Evolutionary conservation across 768 basidiomycete genomes (phyloP), one percentile per base, ranked within the genome.

Genomic region (Lentinus brumalis): DNA sequence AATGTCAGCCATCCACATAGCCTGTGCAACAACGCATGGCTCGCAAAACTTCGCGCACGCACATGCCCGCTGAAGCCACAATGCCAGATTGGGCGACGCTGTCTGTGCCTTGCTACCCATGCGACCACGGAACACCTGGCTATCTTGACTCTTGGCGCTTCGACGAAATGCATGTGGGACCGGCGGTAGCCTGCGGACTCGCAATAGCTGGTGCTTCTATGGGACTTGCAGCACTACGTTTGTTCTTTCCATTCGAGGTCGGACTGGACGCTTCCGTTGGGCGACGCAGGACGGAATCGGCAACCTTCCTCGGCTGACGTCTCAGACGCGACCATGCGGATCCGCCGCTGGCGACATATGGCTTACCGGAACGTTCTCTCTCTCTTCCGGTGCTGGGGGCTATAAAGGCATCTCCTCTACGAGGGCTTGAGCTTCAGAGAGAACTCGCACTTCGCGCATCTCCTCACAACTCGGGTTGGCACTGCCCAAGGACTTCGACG

Each of bases 261-360:
- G 53, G 18, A 50, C 52, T 47, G 58, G 44, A 39, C 44, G 29
- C 35, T 7, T 35, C 15, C 15, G 15, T 6, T 18, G 15, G 42
- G 42, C 18, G 42, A 18, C 42, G 15, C 42, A 18, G 15, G 14
- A 16, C 42, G 42, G 39, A 60, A 30, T 12, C 14, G 35, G 45
- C 45, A 26, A 32, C 30, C n/a, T 38, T 32, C 35, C 18, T 18
- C 47, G 38, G 26, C 39, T 42, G 29, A n/a, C 29, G 31, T 47
- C 26, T 32, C 39, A 49, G 39, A 26, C 14, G n/a, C 35, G 32
- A 30, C 60, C 60, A 61, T 61, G 56, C 56, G 55, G 60, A 31
- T 26, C 54, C 31, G 35, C 16, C 26, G 40, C 32, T 30, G 47
- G 53, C 59, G 53, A 60, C 59, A 60, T 60, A 60, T 56, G 59